These are phyloP conservation scores for Oryza glaberrima DNA, from an alignment of 176 grass and related monocot species.

Conservation along the genomic window DNA sequence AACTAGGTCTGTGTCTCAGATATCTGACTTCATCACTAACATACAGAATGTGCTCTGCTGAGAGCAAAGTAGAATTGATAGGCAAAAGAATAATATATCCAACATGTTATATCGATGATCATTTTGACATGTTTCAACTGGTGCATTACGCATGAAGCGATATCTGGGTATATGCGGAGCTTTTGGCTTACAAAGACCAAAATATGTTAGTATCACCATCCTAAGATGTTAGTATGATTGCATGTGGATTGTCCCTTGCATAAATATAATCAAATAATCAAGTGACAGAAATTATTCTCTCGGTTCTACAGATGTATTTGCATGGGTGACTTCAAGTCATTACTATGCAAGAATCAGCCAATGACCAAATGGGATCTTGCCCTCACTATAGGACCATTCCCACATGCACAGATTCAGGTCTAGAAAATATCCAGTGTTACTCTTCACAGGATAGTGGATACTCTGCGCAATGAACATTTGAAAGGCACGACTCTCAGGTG, in stretches of 20 bases:
- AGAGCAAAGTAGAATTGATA: neutral
- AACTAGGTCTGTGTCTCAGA: neutral
- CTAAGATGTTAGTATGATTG: constrained; percentile 4
- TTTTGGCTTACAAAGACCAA: neutral
- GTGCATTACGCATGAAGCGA: neutral
- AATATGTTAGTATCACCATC: neutral
- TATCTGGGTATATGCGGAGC: neutral
- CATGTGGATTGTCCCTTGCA: neutral
- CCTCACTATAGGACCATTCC: neutral
- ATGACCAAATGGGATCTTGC: neutral
- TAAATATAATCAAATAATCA: constrained; percentile 37
- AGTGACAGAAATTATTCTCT: neutral
- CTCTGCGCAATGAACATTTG: constrained; percentile 8
- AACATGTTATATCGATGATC: neutral
- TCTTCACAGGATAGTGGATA: constrained; percentile 2
- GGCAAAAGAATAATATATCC: neutral
- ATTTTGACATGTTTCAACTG: neutral
- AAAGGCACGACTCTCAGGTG: constrained; percentile 5
- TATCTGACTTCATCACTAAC: constrained; percentile 7
- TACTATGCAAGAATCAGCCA: constrained; percentile 17
- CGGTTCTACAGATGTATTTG: neutral
- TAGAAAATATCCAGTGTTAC: constrained; percentile 3
- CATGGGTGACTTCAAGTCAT: constrained; percentile 6
- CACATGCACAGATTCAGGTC: neutral
- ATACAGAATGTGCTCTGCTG: neutral